Evolutionary conservation across 306 rosid genomes (phyloP).

Genomic region (Castanea crenata): DNA sequence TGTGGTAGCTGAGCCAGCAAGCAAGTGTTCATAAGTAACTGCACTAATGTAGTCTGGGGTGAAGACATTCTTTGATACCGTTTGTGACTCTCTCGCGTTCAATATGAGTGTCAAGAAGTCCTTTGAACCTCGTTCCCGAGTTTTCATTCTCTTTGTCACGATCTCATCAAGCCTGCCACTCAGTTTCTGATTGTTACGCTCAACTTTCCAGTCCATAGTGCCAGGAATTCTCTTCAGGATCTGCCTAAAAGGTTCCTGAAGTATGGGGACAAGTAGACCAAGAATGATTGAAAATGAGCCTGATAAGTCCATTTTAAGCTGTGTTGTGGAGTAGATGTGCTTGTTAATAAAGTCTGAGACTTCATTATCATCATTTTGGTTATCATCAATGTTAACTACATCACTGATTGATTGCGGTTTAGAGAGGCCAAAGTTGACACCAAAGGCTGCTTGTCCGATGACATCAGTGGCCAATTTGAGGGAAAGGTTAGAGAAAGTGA

Average conservation of each 20-base stretch:
- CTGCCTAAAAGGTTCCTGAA: slow-evolving; percentile 85
- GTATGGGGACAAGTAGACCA: slow-evolving; percentile 73
- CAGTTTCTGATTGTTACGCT: slow-evolving; percentile 51
- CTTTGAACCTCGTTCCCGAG: slow-evolving; percentile 47
- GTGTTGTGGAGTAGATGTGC: slow-evolving; percentile 80
- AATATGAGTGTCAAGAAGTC: slow-evolving; percentile 76
- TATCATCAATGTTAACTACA: slow-evolving; percentile 18
- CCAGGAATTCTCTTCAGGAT: slow-evolving; percentile 79
- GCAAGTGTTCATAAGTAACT: slow-evolving; percentile 81
- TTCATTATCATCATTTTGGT: slow-evolving; percentile 21
- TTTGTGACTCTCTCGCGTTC: slow-evolving; percentile 68
- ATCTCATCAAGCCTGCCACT: slow-evolving; percentile 67
- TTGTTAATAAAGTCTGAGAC: slow-evolving; percentile 78
- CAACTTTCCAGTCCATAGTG: slow-evolving; percentile 89
- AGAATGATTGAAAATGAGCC: slow-evolving; percentile 88
- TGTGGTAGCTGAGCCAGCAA: slow-evolving; percentile 91
- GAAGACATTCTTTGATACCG: slow-evolving; percentile 49
- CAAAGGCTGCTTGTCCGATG: slow-evolving; percentile 87
- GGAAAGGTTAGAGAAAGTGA: slow-evolving; percentile 63
- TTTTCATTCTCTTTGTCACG: slow-evolving; percentile 59
- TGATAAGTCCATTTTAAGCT: slow-evolving; percentile 87
- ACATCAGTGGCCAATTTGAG: slow-evolving; percentile 78
- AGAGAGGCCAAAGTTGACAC: slow-evolving; percentile 83
- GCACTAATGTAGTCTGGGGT: slow-evolving; percentile 76
- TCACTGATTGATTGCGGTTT: slow-evolving; percentile 37